A percentile compares a stretch with the other conserved stretches of the same genome.
These are phyloP conservation scores for Aphanomyces invadans DNA, from an alignment of 352 stramenopile species.

Conservation along the genomic window DNA sequence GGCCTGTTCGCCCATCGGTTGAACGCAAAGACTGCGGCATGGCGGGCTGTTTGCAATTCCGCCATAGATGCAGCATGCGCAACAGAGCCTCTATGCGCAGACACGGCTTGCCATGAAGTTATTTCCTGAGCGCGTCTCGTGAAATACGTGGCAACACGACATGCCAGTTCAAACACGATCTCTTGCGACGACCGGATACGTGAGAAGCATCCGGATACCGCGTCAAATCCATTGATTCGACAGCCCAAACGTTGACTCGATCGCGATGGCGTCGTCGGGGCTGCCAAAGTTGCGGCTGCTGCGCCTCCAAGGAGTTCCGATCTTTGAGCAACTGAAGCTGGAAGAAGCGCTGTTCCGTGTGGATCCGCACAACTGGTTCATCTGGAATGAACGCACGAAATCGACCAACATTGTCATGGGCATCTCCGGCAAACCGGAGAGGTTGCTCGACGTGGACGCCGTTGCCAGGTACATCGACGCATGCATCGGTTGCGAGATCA, in stretches of 20 bases:
- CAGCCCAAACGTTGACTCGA: neutral
- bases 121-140: too few species aligned
- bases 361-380: conserved; percentile 79
- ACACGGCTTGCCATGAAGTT: too few species aligned
- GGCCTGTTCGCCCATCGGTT: too few species aligned
- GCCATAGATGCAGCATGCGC: too few species aligned
- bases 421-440: conserved; percentile 91
- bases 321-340: conserved; percentile 80
- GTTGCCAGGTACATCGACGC: conserved; percentile 67
- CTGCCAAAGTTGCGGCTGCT: conserved; percentile 38
- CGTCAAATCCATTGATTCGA: neutral
- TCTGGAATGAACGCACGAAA: conserved; percentile 62
- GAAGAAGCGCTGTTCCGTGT: conserved; percentile 92
- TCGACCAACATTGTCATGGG: conserved; percentile 89
- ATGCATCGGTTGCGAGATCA: conserved; percentile 23
- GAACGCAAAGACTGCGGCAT: too few species aligned
- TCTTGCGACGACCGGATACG: neutral
- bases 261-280: neutral
- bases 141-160: too few species aligned
- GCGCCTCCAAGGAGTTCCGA: conserved; percentile 47
- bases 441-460: conserved; percentile 76
- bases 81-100: too few species aligned
- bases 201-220: neutral
- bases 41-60: too few species aligned
- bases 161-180: too few species aligned